These are phyloP conservation scores for Tylopilus rubrobrunneus DNA, from an alignment of 768 basidiomycete species.

Conservation along the genomic window DNA sequence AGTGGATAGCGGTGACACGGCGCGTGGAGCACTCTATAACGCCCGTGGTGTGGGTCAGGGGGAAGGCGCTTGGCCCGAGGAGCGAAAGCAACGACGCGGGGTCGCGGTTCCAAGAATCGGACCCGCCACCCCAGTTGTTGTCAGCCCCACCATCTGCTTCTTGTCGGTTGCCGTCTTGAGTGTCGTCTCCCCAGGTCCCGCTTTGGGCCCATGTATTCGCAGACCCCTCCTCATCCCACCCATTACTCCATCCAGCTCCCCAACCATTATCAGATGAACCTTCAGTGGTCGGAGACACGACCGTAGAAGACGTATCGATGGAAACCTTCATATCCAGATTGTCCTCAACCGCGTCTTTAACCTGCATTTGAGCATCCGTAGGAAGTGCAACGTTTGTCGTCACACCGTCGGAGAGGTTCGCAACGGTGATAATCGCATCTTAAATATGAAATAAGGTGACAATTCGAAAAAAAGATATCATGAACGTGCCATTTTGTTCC, in stretches of 20 bases:
- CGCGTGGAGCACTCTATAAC: slow-evolving; percentile 65
- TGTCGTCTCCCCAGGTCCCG: slow-evolving; percentile 1
- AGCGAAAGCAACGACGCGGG: slow-evolving; percentile 33
- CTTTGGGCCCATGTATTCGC: slow-evolving; percentile 12
- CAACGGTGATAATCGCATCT: slow-evolving; percentile 18
- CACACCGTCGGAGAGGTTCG: slow-evolving; percentile 12
- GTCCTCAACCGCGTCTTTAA: slow-evolving; percentile 29
- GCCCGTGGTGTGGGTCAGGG: slow-evolving; percentile 60
- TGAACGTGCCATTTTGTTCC: slow-evolving; percentile 8
- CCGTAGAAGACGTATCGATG: background rate
- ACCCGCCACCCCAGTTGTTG: slow-evolving; percentile 10
- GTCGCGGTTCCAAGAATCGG: slow-evolving; percentile 22
- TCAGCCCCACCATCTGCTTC: slow-evolving; percentile 3
- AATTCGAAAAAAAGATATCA: background rate
- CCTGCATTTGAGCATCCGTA: slow-evolving; percentile 17
- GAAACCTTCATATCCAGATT: slow-evolving; percentile 21
- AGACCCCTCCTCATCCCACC: slow-evolving; percentile 13
- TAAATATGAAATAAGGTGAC: slow-evolving; percentile 3
- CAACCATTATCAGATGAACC: background rate
- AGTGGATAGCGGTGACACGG: slow-evolving; percentile 45
- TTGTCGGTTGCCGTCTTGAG: slow-evolving; percentile 3
- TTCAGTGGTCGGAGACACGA: background rate
- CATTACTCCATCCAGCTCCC: slow-evolving; percentile 3
- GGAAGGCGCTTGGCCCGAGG: slow-evolving; percentile 55
- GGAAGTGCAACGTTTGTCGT: slow-evolving; percentile 19